Percentiles rank a stretch among this genome's conserved stretches.
These are phyloP conservation scores for Zea luxurians DNA, from an alignment of 176 grass and related monocot genomes.

Conservation along the genomic window DNA sequence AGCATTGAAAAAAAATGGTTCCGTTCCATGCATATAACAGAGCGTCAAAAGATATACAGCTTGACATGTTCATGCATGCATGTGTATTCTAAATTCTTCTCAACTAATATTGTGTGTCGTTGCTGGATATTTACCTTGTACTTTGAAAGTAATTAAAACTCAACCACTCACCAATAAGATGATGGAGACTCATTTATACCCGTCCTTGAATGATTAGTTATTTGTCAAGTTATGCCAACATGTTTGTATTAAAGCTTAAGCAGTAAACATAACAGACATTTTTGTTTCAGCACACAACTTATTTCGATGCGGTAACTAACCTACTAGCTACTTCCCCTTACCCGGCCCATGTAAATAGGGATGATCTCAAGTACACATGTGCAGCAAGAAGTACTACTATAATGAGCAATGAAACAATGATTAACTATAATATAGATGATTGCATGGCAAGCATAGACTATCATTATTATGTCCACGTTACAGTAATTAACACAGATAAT, in stretches of 20 bases:
- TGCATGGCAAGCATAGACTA: conserved; percentile 39
- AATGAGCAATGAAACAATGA: neutral
- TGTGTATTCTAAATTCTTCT: neutral
- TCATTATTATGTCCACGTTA: conserved; percentile 55
- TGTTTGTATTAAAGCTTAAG: neutral
- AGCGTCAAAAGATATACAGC: neutral
- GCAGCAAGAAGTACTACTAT: neutral
- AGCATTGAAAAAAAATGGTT: neutral
- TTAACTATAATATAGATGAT: conserved; percentile 9
- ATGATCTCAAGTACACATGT: neutral
- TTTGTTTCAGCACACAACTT: neutral
- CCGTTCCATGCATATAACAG: neutral
- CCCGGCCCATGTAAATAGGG: neutral
- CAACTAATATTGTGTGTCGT: neutral
- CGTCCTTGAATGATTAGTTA: neutral
- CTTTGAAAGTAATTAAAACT: neutral
- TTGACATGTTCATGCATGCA: neutral
- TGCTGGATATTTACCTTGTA: neutral
- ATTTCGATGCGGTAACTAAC: neutral
- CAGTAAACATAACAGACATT: neutral
- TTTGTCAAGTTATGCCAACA: neutral
- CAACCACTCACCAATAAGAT: neutral
- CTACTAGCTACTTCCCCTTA: neutral
- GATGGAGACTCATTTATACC: neutral
- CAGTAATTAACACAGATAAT: conserved; percentile 41